Evolutionary conservation across 225 moss, liverwort and hornwort genomes (phyloP), one percentile per base, ranked within the genome.

Genomic region (Thuidium tamariscinum): DNA sequence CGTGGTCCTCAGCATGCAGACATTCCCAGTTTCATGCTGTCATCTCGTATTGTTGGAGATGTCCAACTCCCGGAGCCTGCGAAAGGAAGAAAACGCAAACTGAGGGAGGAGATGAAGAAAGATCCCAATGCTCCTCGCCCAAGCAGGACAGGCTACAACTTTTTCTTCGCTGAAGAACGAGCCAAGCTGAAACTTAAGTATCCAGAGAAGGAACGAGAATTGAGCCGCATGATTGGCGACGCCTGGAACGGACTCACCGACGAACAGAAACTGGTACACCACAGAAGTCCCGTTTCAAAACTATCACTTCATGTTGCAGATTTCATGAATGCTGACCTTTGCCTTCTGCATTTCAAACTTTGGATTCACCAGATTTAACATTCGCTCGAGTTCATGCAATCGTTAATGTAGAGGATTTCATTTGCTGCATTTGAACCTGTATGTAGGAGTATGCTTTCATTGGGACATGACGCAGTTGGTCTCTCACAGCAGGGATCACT

Each of bases 141-240:
- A 22, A 96, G 95, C 83, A 90, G 97, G 84, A 96, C 97, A 73
- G 97, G 97, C 16, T 98, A 98, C 88, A 98, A 96, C 85, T 98
- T 98, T 77, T 98, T 98, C 79, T 98, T 95, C 66, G 97, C 95
- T 57, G 97, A 98, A 89, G 93, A 98, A 91, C 92, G 97, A 57
- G 95, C 95, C 46, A 94, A 93, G 80, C 90, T 98, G 75, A 98
- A 98, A 88, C 72, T 80, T 13, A 59, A 93, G 68, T 87, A 91
- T 66, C 96, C 96, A 52, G 93, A 96, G n/a, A 96, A 95, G 89
- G 97, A 98, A 86, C 90, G 95, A 78, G 97, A 98, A 72, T 92
- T 96, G 82, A 98, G 96, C 91, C 91, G 95, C 82, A 98, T 98
- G 96, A 94, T 95, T 74, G 96, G 96, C 79, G 88, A 98, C 79